These are phyloP conservation scores for Tulasnella calospora DNA, from an alignment of 768 basidiomycete species.

Conservation along the genomic window DNA sequence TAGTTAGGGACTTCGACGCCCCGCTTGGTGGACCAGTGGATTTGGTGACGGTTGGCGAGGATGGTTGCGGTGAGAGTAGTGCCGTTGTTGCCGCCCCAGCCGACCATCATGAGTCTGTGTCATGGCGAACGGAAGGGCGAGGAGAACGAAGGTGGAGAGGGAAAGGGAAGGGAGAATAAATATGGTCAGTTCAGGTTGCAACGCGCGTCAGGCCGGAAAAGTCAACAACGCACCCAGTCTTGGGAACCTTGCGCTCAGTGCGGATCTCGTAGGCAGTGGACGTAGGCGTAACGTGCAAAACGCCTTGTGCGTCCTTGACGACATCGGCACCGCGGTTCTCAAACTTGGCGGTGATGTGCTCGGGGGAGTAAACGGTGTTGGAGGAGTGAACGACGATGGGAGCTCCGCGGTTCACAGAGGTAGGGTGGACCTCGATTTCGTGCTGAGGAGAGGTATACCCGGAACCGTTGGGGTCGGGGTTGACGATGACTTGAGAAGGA, in stretches of 20 bases:
- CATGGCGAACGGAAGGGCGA: background rate
- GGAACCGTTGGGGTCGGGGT: conserved; percentile 47
- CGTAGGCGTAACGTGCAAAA: conserved; percentile 73
- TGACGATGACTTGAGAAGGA: conserved; percentile 31
- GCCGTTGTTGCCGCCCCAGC: conserved; percentile 96
- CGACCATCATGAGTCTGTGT: conserved; percentile 88
- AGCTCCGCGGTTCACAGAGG: conserved; percentile 70
- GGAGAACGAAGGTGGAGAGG: background rate
- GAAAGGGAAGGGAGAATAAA: conserved; percentile 23
- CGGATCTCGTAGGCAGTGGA: conserved; percentile 83
- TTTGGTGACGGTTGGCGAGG: conserved; percentile 91
- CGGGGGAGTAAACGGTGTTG: conserved; percentile 73
- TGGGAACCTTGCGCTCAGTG: conserved; percentile 77
- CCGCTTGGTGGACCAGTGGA: conserved; percentile 89
- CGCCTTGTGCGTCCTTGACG: conserved; percentile 56
- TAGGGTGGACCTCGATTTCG: conserved; percentile 68
- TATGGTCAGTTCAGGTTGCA: background rate
- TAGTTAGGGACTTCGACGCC: conserved; percentile 95
- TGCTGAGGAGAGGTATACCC: conserved; percentile 70
- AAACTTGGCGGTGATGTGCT: conserved; percentile 78
- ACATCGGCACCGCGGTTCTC: conserved; percentile 73
- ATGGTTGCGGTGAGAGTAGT: conserved; percentile 90
- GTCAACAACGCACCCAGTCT: conserved; percentile 74
- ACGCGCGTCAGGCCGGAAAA: background rate
- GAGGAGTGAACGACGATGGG: conserved; percentile 76